Evolutionary conservation across 2,329 filamentous ascomycete species (phyloP).

Genomic region (Sclerotiophoma versabilis): DNA sequence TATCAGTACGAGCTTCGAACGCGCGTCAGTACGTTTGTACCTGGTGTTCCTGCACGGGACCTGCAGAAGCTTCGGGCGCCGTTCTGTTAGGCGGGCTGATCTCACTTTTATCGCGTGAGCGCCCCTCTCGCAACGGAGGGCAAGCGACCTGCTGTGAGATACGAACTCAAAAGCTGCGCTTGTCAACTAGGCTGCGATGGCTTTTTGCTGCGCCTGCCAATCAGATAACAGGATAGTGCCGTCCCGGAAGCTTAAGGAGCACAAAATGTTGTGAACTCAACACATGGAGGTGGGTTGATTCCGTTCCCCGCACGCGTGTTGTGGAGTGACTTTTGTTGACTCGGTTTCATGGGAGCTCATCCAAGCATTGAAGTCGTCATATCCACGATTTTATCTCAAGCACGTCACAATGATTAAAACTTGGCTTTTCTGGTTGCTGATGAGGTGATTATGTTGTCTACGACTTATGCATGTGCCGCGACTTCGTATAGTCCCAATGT

Average conservation of each 20-base stretch:
- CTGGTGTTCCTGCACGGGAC: conserved; percentile 35
- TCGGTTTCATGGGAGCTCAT: background rate
- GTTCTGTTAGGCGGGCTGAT: conserved; percentile 18
- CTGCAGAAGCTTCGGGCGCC: conserved; percentile 32
- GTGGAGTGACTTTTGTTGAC: background rate
- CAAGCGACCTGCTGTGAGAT: conserved; percentile 8
- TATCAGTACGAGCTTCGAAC: background rate
- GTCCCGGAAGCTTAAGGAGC: background rate
- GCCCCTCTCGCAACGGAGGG: background rate
- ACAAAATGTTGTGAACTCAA: background rate
- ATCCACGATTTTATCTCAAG: background rate
- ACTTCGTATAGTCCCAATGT: background rate
- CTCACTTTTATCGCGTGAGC: conserved; percentile 9
- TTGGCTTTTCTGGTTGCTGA: no score
- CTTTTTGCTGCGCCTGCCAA: conserved; percentile 3
- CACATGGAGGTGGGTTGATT: background rate
- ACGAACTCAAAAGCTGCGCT: conserved; percentile 7
- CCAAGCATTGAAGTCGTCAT: background rate
- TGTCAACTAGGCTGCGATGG: background rate
- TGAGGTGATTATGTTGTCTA: no score
- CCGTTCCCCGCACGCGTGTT: conserved; percentile 2
- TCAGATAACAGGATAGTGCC: background rate
- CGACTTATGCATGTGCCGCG: background rate
- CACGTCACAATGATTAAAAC: no score
- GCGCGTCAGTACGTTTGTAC: conserved; percentile 7